Evolutionary conservation across 1,284 basidiomycete species (phyloP).

Genomic region (Cryptococcus depauperatus): DNA sequence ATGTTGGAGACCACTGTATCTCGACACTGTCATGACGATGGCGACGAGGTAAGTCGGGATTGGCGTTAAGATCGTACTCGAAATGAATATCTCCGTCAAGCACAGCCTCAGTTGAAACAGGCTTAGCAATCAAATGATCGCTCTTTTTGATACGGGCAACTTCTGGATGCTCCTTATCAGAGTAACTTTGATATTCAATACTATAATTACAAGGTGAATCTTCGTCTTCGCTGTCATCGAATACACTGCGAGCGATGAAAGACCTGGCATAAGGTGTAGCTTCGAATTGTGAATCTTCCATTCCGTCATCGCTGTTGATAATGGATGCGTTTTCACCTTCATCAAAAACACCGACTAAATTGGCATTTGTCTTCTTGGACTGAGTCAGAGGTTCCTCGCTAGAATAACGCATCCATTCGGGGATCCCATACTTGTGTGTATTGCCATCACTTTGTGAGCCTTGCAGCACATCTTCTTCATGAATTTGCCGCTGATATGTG

Average conservation of each 20-base stretch:
- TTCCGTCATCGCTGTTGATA: background rate
- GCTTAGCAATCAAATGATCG: background rate
- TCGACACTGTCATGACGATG: no score
- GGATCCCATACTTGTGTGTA: constrained; percentile 15
- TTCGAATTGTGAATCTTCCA: no score
- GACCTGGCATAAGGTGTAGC: no score
- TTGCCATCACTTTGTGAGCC: no score
- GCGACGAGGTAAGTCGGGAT: no score
- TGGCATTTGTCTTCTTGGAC: background rate
- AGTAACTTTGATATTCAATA: no score
- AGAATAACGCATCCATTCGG: constrained; percentile 15
- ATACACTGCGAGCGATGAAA: background rate
- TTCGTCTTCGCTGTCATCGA: constrained; percentile 4
- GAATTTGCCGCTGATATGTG: no score
- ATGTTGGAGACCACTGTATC: background rate
- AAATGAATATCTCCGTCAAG: background rate
- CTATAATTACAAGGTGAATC: no score
- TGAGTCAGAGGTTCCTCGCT: constrained; percentile 6
- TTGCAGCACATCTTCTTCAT: no score
- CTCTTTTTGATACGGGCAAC: no score
- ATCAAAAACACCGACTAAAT: background rate
- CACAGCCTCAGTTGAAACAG: background rate
- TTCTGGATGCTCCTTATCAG: constrained; percentile 7
- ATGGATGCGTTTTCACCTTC: background rate
- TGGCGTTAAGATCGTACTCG: no score